Percentiles rank a stretch among this genome's conserved stretches.
Evolutionary conservation across 352 stramenopile species (phyloP).

Genomic region (Pythium biforme): DNA sequence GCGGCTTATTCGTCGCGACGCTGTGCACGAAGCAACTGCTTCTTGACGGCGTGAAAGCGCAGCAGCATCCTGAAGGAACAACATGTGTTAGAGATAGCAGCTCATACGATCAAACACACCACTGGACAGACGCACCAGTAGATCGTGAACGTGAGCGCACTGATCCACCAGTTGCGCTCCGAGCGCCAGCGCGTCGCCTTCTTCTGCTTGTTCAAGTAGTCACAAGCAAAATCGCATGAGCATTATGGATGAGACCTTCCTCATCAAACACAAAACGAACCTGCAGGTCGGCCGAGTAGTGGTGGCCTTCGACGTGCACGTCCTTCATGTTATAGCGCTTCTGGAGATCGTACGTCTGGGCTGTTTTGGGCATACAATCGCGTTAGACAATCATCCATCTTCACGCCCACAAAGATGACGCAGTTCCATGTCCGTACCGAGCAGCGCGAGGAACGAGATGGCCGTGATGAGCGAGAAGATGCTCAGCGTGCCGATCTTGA

Average conservation of each 20-base stretch:
- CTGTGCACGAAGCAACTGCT: conserved; percentile 64
- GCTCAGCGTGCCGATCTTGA: conserved; percentile 67
- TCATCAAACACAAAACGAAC: conserved; percentile 22
- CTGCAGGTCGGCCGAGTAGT: conserved; percentile 75
- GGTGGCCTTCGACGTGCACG: conserved; percentile 38
- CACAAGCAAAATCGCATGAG: not conserved
- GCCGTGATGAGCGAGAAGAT: conserved; percentile 76
- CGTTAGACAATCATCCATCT: not conserved
- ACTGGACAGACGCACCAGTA: conserved; percentile 82
- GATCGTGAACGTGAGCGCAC: conserved; percentile 79
- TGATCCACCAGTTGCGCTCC: conserved; percentile 87
- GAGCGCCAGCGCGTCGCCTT: conserved; percentile 74
- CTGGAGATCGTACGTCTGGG: conserved; percentile 77
- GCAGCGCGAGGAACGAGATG: conserved; percentile 68
- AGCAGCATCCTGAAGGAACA: conserved; percentile 60
- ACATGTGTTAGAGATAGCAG: no score
- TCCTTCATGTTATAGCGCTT: conserved; percentile 57
- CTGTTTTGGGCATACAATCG: conserved; percentile 22
- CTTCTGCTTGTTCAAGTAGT: conserved; percentile 43
- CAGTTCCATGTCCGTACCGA: conserved; percentile 9
- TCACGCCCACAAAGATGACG: not conserved
- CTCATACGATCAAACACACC: no score
- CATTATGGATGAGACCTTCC: not conserved
- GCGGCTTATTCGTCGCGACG: conserved; percentile 52
- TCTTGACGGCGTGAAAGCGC: conserved; percentile 80